Percentiles rank a stretch among this genome's conserved stretches.
Evolutionary conservation across 345 rosid genomes (phyloP).

Genomic region (Eucalyptus coolabah): DNA sequence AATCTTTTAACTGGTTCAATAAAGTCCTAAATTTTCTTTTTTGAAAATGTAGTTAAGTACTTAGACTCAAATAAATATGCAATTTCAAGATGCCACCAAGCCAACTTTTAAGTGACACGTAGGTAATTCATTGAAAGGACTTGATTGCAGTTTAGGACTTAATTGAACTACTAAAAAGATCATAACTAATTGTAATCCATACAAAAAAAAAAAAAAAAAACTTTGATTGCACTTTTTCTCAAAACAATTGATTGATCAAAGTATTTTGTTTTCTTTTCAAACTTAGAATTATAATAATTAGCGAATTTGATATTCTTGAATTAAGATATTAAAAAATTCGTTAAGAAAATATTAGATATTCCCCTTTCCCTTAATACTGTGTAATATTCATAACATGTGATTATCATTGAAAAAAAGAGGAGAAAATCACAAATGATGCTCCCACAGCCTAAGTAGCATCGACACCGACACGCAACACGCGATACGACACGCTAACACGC

Average conservation of each 20-base stretch:
- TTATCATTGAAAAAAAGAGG: too few species aligned
- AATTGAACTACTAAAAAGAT: background rate
- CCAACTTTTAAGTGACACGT: background rate
- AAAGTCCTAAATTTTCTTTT: background rate
- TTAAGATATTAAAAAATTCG: background rate
- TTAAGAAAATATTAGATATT: too few species aligned
- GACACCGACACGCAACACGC: too few species aligned
- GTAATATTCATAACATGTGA: too few species aligned
- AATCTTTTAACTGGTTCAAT: too few species aligned
- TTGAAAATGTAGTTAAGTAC: background rate
- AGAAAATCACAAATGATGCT: background rate
- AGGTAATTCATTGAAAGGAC: background rate
- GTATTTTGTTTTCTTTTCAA: background rate
- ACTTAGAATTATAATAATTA: background rate
- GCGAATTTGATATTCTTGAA: background rate
- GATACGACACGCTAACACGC: too few species aligned
- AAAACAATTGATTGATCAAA: background rate
- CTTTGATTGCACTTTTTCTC: background rate
- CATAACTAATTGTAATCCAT: background rate
- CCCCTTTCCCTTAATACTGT: fast-evolving
- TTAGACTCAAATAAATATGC: background rate
- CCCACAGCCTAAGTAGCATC: background rate
- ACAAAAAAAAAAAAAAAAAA: too few species aligned
- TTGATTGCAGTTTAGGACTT: background rate
- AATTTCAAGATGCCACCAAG: background rate